phyloP scores from a whole-genome alignment of 164 flowering plant species.

The Stephania japonica region DNA sequence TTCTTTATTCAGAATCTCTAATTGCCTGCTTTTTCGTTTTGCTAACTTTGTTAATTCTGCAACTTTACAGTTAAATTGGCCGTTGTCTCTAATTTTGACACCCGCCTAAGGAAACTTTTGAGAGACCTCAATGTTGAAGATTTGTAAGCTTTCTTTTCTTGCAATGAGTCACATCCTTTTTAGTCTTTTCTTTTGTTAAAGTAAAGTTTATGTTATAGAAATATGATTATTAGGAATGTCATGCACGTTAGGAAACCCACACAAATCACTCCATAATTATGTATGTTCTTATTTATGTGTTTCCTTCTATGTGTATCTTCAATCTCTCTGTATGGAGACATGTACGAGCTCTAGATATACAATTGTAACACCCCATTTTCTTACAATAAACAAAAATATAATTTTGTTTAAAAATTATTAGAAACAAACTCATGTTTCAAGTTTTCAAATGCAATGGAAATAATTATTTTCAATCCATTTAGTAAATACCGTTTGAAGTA shows the following conservation, averaged over 20 bases:
- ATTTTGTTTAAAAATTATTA: no score
- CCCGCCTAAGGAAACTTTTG: slow-evolving; percentile 81
- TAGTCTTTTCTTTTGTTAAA: background rate
- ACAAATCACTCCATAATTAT: background rate
- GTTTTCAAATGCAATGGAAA: no score
- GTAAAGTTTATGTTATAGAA: background rate
- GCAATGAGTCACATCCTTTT: slow-evolving; percentile 8
- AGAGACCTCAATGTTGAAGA: slow-evolving; percentile 70
- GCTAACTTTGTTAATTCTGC: slow-evolving; percentile 13
- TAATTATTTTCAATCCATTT: no score
- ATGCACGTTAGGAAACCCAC: background rate
- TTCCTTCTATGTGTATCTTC: background rate
- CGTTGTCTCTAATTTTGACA: slow-evolving; percentile 93
- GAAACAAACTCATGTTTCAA: no score
- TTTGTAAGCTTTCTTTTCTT: slow-evolving; percentile 41
- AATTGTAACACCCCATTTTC: no score
- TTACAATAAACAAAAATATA: no score
- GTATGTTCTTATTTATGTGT: background rate
- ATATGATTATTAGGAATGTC: background rate
- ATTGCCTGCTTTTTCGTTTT: slow-evolving; percentile 5
- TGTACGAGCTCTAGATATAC: background rate
- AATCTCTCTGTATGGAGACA: background rate
- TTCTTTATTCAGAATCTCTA: slow-evolving; percentile 5
- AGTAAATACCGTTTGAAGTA: no score
- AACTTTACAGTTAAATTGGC: slow-evolving; percentile 71